These are phyloP conservation scores for Aurantiochytrium sp. DNA, from an alignment of 108 stramenopile species.

Conservation along the genomic window DNA sequence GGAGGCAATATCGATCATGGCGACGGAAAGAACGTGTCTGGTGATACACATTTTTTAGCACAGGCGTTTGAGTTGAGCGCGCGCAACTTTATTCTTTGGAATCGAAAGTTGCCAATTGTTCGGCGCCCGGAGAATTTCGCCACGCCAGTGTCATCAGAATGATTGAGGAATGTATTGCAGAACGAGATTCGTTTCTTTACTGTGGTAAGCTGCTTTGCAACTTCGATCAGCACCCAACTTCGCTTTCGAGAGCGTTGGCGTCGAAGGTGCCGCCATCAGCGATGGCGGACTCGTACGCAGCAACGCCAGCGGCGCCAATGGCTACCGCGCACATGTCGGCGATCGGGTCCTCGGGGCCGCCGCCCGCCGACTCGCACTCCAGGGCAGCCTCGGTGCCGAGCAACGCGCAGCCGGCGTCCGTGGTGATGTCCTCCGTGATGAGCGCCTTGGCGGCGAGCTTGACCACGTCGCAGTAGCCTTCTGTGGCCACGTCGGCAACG, in stretches of 20 bases:
- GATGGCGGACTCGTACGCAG: not conserved
- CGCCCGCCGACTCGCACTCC: not conserved
- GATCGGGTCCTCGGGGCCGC: not conserved
- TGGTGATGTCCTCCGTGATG: not conserved
- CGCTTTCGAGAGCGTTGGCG: not conserved
- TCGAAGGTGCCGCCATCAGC: not conserved
- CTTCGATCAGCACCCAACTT: not conserved
- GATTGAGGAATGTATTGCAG: no score
- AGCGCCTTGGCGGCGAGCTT: not conserved
- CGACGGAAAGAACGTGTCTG: no score
- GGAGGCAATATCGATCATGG: no score
- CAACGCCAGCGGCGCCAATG: not conserved
- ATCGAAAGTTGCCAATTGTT: no score
- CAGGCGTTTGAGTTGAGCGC: no score
- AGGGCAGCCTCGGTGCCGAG: not conserved
- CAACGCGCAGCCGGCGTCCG: not conserved
- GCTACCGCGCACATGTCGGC: not conserved
- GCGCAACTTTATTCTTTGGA: no score
- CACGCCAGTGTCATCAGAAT: no score
- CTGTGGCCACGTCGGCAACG: not conserved
- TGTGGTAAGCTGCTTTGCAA: no score
- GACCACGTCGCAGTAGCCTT: not conserved
- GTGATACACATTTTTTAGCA: no score
- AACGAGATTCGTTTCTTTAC: no score
- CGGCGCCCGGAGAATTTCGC: no score